A percentile compares a stretch with the other conserved stretches of the same genome.
Conservation (phyloP, 2,329 filamentous ascomycete species). For the Pestalotiopsis sp. region DNA sequence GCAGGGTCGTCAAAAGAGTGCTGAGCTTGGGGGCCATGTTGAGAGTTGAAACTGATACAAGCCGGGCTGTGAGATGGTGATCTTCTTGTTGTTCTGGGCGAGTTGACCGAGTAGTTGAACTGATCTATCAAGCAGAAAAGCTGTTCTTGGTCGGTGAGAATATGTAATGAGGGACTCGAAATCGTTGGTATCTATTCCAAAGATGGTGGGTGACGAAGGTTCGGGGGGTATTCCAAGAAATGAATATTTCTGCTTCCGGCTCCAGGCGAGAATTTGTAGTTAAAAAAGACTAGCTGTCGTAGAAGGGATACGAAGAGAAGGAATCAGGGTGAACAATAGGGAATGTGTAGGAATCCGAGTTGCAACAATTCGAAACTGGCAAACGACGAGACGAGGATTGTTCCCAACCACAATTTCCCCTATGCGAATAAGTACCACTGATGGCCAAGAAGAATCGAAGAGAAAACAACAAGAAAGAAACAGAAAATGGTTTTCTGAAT, state of each 20-base stretch:
- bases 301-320: conserved; percentile 5
- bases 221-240: background rate
- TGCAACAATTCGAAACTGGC: background rate
- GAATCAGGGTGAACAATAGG: conserved; percentile 9
- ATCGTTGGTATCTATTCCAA: background rate
- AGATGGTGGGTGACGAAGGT: background rate
- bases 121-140: background rate
- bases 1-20: conserved; percentile 28
- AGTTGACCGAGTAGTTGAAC: conserved; percentile 18
- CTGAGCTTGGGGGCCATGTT: conserved; percentile 32
- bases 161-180: conserved; percentile 15
- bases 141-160: background rate
- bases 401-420: background rate
- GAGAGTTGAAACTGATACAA: conserved; percentile 9
- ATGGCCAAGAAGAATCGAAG: conserved; percentile 2
- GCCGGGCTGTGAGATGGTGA: background rate
- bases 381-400: background rate
- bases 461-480: background rate
- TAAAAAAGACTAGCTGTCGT: background rate
- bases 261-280: conserved; percentile 12
- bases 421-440: background rate
- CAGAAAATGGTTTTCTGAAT: background rate
- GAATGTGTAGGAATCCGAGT: conserved; percentile 4
- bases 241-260: conserved; percentile 3
- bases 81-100: conserved; percentile 28